Base-by-base conservation (phyloP, 352 stramenopile species). In the Phytopythium ostracodes region DNA sequence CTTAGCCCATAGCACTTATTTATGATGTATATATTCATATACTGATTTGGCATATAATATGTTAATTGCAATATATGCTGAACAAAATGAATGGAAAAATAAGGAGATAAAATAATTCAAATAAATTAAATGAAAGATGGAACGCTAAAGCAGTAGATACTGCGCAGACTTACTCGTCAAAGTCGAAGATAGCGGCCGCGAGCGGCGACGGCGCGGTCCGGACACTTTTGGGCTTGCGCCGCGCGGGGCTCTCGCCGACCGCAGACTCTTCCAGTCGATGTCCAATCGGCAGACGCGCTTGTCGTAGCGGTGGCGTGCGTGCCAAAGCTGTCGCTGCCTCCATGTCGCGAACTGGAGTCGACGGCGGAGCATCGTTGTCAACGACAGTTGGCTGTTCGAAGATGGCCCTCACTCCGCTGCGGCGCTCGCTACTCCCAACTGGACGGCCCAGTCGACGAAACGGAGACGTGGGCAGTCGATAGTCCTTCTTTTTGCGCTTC, bases 141-240 rank as follows among this genome's bases (percentile, higher is more conserved):
- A 40, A 14, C 12, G 15, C 27, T 56, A 56, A 56, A 40, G 7
- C 49, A 56, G 47, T 54, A 35, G 47, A 22, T 22, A 9, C 17
- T 14, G 6, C 31, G 4, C 31, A 38, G 27, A 29, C 25, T 65
- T 56, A 65, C 12, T 60, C 54, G 24, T 64, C 58, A n/a, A 59
- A 60, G 18, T 63, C 59, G 22, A 64, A 64, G 22, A 64, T 52
- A 42, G 35, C 22, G 18, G 59, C 24, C 8, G 59, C 35, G 10
- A 36, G 44, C 18, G 33, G 12, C 24, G 46, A 9, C 44, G 38
- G n/a, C n/a, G 31, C 22, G 12, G 17, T 2, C n/a, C 35, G 50
- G 14, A 25, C 31, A 33, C n/a, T 17, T 22, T 60, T 60, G 38
- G 25, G 8, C 55, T 60, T 60, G 38, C 55, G 55, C 20, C 55